Base-by-base conservation (phyloP, 371 early-diverging fungal genomes). In the Rhizomucor miehei region DNA sequence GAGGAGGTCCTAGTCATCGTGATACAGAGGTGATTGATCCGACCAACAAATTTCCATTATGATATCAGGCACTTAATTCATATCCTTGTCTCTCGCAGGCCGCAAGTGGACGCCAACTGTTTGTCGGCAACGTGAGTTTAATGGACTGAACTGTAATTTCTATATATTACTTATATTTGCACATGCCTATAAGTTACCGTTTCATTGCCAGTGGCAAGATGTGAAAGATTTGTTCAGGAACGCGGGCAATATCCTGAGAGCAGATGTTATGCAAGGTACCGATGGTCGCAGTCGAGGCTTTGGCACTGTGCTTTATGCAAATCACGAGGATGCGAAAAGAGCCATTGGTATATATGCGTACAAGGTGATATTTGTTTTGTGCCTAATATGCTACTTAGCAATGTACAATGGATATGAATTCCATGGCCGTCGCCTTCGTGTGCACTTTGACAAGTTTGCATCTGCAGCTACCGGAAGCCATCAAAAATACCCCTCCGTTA, bases 171-270 rank as follows among this genome's bases (percentile, higher is more conserved):
- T 25, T 41, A 48, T 20, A 2, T 49, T 34, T 46, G 46, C 2
- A 13, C 16, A 13, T 39, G 13, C 34, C 16, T 38, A 40, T 43
- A 81, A n/a, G 76, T 68, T 89, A 19, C 83, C 88, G 3, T 85
- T 80, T 59, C 75, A 73, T 50, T 81, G 81, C 44, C 82, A 83
- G 54, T 88, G 88, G 90, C 87, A 90, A 59, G 89, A 90, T 48
- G 71, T 90, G 41, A 88, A 89, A 71, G 88, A 90, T 63, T 71
- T 85, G 37, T 89, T 90, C 73, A 75, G 87, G 35, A 73, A 79
- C 41, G 81, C 79, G 5, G 90, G 89, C 20, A 76, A 79, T 44
- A 82, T 89, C 29, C 63, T 82, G 38, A 67, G 87, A 8, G 88
- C 89, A 3, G 88, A 89, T 59, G 80, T 90, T 12, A 77, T 75